A percentile compares a stretch with the other conserved stretches of the same genome.
Conservation (phyloP, 768 basidiomycete species). For the Naganishia antarctica region DNA sequence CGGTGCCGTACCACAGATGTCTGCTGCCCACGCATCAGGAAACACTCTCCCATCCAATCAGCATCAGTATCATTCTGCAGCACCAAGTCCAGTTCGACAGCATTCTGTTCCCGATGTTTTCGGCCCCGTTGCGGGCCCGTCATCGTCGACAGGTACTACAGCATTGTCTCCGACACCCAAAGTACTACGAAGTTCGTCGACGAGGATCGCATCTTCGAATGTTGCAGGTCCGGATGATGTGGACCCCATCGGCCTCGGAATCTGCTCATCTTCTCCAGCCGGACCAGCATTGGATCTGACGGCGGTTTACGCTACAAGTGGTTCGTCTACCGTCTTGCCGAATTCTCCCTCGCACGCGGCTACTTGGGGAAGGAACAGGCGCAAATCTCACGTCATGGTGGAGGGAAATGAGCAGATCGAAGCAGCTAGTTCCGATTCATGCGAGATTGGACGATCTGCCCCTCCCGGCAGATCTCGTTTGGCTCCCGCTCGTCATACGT, state of each 20-base stretch:
- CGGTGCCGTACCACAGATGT: constrained; percentile 8
- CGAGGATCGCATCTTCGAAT: not conserved
- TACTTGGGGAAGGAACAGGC: constrained; percentile 8
- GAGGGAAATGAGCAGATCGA: not conserved
- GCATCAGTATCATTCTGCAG: constrained; percentile 2
- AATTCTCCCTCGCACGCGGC: not conserved
- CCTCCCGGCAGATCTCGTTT: constrained; percentile 6
- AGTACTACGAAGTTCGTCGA: not conserved
- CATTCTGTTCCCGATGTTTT: constrained; percentile 4
- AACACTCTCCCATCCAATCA: not conserved
- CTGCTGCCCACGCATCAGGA: not conserved
- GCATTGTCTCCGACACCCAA: not conserved
- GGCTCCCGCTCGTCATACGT: constrained; percentile 2
- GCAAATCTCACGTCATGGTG: not conserved
- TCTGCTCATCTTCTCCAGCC: constrained; percentile 8
- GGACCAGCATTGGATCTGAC: constrained; percentile 8
- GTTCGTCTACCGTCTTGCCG: not conserved
- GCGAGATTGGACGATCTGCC: not conserved
- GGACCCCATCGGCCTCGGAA: constrained; percentile 12
- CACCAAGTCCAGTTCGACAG: constrained; percentile 16
- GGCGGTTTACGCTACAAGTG: constrained; percentile 7
- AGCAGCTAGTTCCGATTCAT: constrained; percentile 4
- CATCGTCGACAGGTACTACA: not conserved
- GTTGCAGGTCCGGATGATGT: not conserved
- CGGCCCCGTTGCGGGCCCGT: not conserved